Evolutionary conservation across 2,329 filamentous ascomycete species (phyloP), one percentile per base, ranked within the genome.

Genomic region (Fusarium newnesense): DNA sequence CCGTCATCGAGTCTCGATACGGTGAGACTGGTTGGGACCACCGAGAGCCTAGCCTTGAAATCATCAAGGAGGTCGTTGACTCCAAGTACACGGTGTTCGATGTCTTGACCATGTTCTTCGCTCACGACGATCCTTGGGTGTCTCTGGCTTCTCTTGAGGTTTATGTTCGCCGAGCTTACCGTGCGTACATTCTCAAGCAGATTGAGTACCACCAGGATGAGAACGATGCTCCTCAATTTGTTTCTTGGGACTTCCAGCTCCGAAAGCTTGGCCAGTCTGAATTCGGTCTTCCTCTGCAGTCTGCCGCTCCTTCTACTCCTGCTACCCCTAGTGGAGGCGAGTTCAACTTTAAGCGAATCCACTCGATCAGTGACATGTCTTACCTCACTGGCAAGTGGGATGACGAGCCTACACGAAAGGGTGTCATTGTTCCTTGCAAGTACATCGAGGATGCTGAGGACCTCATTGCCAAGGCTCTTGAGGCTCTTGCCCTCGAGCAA

Each of bases 61-160:
- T 97, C 73, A 92, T 99, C 85, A 97, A 97, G 87, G 96, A 99
- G 83, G 95, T 99, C 37, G 94, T 99, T 59, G 96, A 99, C 83
- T 98, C 96, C 61, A 97, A 97, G 85, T 98, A 97, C 86, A 98
- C 96, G 46, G 96, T 99, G 73, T 97, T 98, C 77, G 96, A 99
- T 80, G 96, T 99, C 24, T 84, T 99, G 75, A 93, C 96, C 12
- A 91, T 94, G 65, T 99, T 99, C 90, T 99, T 99, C 80, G 93
- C 92, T 39, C 95, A 99, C 83, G 90, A 94, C 46, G 96, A 99
- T 80, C 92, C 94, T 18, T 98, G 95, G 94, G 96, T 99, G 36
- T 94, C 94, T 12, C 87, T 98, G 70, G 96, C 96, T 67, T 94
- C 96, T 53, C 89, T 99, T 9, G 96, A 99, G 82, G 95, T 98